Conservation (phyloP, 768 basidiomycete species). For the Neoboletus magnificus region DNA sequence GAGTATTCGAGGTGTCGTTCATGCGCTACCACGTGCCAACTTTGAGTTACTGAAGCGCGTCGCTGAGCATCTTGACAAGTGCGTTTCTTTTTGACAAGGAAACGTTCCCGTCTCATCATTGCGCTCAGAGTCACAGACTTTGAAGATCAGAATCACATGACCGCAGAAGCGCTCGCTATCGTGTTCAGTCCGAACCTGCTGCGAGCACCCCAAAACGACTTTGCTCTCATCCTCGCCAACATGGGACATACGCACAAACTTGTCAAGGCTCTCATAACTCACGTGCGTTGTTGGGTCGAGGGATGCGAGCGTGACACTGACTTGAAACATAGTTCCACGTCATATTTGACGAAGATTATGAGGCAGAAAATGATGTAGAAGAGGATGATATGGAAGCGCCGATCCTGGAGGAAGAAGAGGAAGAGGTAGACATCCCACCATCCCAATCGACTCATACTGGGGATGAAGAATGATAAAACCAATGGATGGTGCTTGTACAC, state of each 20-base stretch:
- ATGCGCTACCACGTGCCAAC: constrained; percentile 64
- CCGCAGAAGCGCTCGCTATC: constrained; percentile 77
- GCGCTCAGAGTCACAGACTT: constrained; percentile 72
- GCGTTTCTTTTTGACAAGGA: constrained; percentile 13
- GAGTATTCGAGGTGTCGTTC: constrained; percentile 65
- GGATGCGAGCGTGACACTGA: background rate
- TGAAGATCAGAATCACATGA: constrained; percentile 90
- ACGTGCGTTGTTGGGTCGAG: constrained; percentile 47
- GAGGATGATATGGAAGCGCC: constrained; percentile 66
- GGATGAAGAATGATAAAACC: constrained; percentile 19
- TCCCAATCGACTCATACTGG: constrained; percentile 23
- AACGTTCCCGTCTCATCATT: background rate
- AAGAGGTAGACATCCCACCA: constrained; percentile 40
- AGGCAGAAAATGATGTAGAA: constrained; percentile 50
- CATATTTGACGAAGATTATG: constrained; percentile 73
- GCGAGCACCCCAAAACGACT: constrained; percentile 75
- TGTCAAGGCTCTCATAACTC: constrained; percentile 72
- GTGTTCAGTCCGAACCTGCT: constrained; percentile 82
- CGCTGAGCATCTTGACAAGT: constrained; percentile 81
- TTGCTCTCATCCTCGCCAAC: constrained; percentile 72
- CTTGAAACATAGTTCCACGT: constrained; percentile 46
- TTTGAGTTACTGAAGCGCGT: constrained; percentile 79
- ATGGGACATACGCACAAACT: constrained; percentile 76
- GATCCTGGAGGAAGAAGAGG: constrained; percentile 59
- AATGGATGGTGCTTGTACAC: constrained; percentile 9